These are phyloP conservation scores for Claviceps cyperi DNA, from an alignment of 2,329 filamentous ascomycete genomes.

Conservation along the genomic window DNA sequence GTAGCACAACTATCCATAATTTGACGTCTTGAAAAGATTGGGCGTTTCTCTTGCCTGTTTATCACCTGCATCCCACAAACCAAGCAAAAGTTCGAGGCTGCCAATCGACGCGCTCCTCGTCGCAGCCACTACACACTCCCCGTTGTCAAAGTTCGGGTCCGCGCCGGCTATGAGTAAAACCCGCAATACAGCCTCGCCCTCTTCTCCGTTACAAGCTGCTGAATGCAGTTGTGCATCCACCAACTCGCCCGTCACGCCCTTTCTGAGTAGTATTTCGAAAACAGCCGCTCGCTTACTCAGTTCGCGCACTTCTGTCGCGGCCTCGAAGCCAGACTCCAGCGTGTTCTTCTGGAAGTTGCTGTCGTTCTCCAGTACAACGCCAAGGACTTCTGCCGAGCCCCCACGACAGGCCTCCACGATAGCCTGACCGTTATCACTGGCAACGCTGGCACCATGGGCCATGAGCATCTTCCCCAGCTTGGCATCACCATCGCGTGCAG, in stretches of 20 bases:
- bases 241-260: conserved; percentile 34
- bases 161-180: conserved; percentile 39
- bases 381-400: conserved; percentile 33
- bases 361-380: conserved; percentile 32
- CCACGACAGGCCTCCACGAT: conserved; percentile 39
- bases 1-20: not conserved
- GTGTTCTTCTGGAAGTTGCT: conserved; percentile 25
- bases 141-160: conserved; percentile 38
- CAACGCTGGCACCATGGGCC: conserved; percentile 34
- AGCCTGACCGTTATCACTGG: conserved; percentile 36
- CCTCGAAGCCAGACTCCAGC: conserved; percentile 37
- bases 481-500: conserved; percentile 38
- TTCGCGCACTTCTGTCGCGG: conserved; percentile 37
- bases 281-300: conserved; percentile 32
- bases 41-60: conserved; percentile 22
- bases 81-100: conserved; percentile 37
- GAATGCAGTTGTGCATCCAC: conserved; percentile 39
- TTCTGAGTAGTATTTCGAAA: conserved; percentile 35
- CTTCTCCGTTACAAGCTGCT: conserved; percentile 35
- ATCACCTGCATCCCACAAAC: conserved; percentile 25
- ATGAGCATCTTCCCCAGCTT: conserved; percentile 36
- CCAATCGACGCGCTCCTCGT: conserved; percentile 35
- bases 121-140: conserved; percentile 40
- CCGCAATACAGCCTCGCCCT: conserved; percentile 31
- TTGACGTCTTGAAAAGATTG: not conserved